These are phyloP conservation scores for Macaranga tanarius DNA, from an alignment of 441 rosid genomes.

Conservation along the genomic window DNA sequence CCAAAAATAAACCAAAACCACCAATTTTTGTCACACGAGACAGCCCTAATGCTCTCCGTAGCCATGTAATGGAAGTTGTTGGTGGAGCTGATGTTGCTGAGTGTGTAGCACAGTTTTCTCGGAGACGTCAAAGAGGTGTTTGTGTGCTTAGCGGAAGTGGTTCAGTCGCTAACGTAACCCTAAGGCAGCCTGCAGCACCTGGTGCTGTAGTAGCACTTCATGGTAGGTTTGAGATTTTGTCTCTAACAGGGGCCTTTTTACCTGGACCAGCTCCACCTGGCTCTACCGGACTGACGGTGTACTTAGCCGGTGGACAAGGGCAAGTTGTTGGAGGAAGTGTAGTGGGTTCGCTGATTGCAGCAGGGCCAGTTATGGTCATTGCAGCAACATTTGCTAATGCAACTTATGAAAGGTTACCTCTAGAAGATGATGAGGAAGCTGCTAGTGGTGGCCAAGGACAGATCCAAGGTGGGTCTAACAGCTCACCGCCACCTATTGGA, in stretches of 20 bases:
- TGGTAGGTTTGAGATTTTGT: slow-evolving; percentile 79
- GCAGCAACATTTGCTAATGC: slow-evolving; percentile 88
- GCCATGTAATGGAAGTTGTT: slow-evolving; percentile 78
- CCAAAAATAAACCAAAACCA: slow-evolving; percentile 83
- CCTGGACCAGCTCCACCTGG: slow-evolving; percentile 93
- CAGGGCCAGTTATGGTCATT: slow-evolving; percentile 81
- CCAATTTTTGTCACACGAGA: slow-evolving; percentile 80
- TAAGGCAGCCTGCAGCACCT: slow-evolving; percentile 75
- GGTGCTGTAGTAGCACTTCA: slow-evolving; percentile 77
- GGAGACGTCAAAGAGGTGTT: slow-evolving; percentile 76
- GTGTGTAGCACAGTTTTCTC: slow-evolving; percentile 66
- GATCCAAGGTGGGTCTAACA: slow-evolving; percentile 40
- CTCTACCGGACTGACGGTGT: slow-evolving; percentile 75
- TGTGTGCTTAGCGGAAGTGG: slow-evolving; percentile 85
- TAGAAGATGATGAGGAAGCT: slow-evolving; percentile 66
- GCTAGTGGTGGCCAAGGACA: slow-evolving; percentile 37
- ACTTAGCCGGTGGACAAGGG: slow-evolving; percentile 80
- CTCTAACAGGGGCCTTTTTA: slow-evolving; percentile 72
- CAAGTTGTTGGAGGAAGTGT: slow-evolving; percentile 87
- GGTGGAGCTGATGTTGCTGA: slow-evolving; percentile 76
- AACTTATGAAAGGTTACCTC: slow-evolving; percentile 74
- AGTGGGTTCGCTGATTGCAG: slow-evolving; percentile 65
- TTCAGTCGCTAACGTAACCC: slow-evolving; percentile 77
- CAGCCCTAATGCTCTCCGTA: slow-evolving; percentile 85
- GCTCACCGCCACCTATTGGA: slow-evolving; percentile 52